phyloP scores from a whole-genome alignment of 331 rosid genomes.

The Quercus tomentella region DNA sequence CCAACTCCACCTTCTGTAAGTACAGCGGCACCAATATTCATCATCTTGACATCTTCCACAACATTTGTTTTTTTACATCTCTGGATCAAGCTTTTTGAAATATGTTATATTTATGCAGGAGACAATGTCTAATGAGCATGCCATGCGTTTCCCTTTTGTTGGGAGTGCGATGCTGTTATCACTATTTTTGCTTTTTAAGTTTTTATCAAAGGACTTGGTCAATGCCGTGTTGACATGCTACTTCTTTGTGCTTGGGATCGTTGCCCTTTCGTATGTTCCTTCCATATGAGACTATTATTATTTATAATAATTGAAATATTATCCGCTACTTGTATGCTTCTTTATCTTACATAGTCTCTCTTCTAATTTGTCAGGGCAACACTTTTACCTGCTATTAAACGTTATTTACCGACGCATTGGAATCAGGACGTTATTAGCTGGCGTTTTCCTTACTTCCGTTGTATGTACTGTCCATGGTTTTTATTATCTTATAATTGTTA shows the following conservation, averaged over 20 bases:
- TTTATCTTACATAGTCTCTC: neutral
- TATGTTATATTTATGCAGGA: conserved; percentile 61
- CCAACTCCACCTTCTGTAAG: conserved; percentile 95
- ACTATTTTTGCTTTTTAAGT: conserved; percentile 93
- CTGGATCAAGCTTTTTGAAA: conserved; percentile 7
- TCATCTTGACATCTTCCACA: neutral
- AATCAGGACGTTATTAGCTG: conserved; percentile 58
- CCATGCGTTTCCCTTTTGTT: conserved; percentile 98
- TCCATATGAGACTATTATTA: neutral
- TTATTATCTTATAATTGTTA: neutral
- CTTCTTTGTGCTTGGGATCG: conserved; percentile 95
- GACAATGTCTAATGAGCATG: conserved; percentile 98
- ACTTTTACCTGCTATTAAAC: conserved; percentile 75
- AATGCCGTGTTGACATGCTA: conserved; percentile 95
- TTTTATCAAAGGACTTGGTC: conserved; percentile 96
- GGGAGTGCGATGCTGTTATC: conserved; percentile 99
- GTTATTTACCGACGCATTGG: conserved; percentile 78
- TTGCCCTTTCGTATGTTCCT: conserved; percentile 87
- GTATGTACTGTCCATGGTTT: conserved; percentile 45
- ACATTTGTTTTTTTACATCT: neutral
- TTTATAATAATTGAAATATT: neutral
- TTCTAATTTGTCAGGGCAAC: conserved; percentile 75
- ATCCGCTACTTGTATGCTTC: neutral
- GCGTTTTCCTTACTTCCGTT: conserved; percentile 82
- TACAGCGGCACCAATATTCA: conserved; percentile 2